Conservation (phyloP, 805 yeast genomes). For the Lipomyces sp. region DNA sequence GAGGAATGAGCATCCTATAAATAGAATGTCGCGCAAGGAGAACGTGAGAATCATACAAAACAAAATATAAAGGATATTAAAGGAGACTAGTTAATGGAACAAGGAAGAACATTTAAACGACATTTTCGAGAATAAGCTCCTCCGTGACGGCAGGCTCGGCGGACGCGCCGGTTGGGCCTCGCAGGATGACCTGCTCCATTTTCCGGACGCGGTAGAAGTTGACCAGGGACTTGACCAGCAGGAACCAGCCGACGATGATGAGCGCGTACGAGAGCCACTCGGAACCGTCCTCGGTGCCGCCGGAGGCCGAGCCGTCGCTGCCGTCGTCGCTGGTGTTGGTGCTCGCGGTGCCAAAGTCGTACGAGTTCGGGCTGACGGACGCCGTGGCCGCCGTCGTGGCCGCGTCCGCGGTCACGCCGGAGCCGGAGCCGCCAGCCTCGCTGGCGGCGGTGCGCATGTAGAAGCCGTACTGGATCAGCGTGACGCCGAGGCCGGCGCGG, state of each 20-base stretch:
- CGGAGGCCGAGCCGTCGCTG: slow-evolving; percentile 7
- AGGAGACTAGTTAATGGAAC: background rate
- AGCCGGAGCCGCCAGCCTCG: slow-evolving; percentile 5
- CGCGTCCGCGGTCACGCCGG: slow-evolving; percentile 42
- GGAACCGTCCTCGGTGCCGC: slow-evolving; percentile 14
- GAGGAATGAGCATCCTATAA: no score
- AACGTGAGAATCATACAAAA: background rate
- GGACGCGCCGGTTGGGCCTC: slow-evolving; percentile 3
- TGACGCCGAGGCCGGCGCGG: slow-evolving; percentile 83
- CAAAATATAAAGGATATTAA: background rate
- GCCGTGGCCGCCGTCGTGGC: slow-evolving; percentile 30
- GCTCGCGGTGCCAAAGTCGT: slow-evolving; percentile 40
- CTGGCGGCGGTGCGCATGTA: slow-evolving; percentile 38
- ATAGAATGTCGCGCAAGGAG: no score
- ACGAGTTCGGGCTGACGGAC: slow-evolving; percentile 52
- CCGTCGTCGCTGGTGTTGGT: slow-evolving; percentile 29
- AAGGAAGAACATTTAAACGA: background rate
- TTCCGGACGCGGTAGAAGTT: slow-evolving; percentile 74
- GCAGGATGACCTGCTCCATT: slow-evolving; percentile 62
- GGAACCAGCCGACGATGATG: slow-evolving; percentile 63
- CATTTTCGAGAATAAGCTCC: background rate
- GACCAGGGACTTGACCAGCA: slow-evolving; percentile 62
- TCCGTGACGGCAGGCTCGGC: slow-evolving; percentile 7
- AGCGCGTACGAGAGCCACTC: slow-evolving; percentile 57
- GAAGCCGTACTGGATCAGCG: slow-evolving; percentile 70